Evolutionary conservation across 148 eudicot genomes (phyloP), one percentile per base, ranked within the genome.

Genomic region (Cornus kousa): DNA sequence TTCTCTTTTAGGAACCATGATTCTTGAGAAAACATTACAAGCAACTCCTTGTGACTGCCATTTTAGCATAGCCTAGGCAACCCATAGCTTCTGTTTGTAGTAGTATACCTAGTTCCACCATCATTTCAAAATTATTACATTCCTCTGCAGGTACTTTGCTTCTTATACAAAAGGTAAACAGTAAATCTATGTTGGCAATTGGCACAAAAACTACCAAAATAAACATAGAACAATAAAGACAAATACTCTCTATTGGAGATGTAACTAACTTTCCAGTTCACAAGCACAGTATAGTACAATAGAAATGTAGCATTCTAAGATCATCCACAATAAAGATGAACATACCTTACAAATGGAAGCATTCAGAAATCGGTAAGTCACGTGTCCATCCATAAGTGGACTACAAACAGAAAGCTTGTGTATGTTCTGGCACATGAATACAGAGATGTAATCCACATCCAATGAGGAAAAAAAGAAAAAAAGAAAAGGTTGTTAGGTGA

Each of bases 271-370:
- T 62, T 17, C 22, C 48, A 48, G 11, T 22, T 24, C 22, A 71
- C 50, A 39, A 46, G 75, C 65, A 75, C 70, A 69, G 64, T 74
- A 75, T 57, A 75, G 64, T 60, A 28, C 31, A 50, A 16, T 46
- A 24, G 7, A 59, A 60, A 46, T 33, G 37, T 37, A 72, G 0
- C 32, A 31, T 46, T 11, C 33, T 66, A 68, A 13, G n/a, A 79
- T 14, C 22, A 74, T 31, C 35, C 43, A 53, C 67, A 79, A 65
- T 23, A 75, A 55, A 78, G 77, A 62, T 23, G 68, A 40, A 74
- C 43, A 24, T 82, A 93, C 98, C 95, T 93, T 95, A 84, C 74
- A 81, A 65, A 95, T 86, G 35, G 93, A 88, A 87, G 97, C 93
- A 78, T 92, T 82, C 80, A 82, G 85, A 81, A 95, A 83, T 66